These are phyloP conservation scores for Kuraishia borneana DNA, from an alignment of 805 yeast genomes.

Conservation along the genomic window DNA sequence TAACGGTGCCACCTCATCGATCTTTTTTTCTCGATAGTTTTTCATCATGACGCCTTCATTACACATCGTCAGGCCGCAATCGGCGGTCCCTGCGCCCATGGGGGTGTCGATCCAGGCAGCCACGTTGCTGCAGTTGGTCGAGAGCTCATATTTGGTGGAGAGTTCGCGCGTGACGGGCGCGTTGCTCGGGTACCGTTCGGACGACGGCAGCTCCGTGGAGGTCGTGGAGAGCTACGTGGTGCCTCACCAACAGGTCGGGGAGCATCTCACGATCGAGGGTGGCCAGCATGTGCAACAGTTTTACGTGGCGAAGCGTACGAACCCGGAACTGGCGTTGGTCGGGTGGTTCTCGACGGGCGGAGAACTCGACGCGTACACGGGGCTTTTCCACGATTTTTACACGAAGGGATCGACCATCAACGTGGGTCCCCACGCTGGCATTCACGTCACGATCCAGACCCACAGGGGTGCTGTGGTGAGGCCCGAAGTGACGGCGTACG, in stretches of 20 bases:
- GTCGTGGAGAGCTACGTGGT: conserved; percentile 71
- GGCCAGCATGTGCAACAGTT: conserved; percentile 62
- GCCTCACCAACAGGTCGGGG: conserved; percentile 67
- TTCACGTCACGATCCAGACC: conserved; percentile 65
- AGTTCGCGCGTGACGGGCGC: conserved; percentile 68
- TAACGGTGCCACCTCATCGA: too few species aligned
- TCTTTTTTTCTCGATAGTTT: too few species aligned
- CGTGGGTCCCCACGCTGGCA: conserved; percentile 65
- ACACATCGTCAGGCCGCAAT: conserved; percentile 35
- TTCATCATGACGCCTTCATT: conserved; percentile 5
- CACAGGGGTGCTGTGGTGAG: conserved; percentile 35
- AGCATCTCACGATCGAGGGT: conserved; percentile 67
- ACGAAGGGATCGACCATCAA: conserved; percentile 50
- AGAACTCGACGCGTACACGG: conserved; percentile 58
- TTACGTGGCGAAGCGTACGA: conserved; percentile 63
- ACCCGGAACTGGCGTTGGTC: conserved; percentile 66
- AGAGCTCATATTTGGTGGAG: conserved; percentile 47
- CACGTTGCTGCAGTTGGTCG: conserved; percentile 68
- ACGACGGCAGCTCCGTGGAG: conserved; percentile 69
- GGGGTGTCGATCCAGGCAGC: conserved; percentile 51
- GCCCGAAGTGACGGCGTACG: conserved; percentile 56
- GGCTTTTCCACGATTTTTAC: conserved; percentile 73
- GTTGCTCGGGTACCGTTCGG: conserved; percentile 69
- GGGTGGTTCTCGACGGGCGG: conserved; percentile 74
- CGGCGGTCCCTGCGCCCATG: conserved; percentile 33